Conservation (phyloP, 2,329 filamentous ascomycete species). For the Didymella keratinophila region DNA sequence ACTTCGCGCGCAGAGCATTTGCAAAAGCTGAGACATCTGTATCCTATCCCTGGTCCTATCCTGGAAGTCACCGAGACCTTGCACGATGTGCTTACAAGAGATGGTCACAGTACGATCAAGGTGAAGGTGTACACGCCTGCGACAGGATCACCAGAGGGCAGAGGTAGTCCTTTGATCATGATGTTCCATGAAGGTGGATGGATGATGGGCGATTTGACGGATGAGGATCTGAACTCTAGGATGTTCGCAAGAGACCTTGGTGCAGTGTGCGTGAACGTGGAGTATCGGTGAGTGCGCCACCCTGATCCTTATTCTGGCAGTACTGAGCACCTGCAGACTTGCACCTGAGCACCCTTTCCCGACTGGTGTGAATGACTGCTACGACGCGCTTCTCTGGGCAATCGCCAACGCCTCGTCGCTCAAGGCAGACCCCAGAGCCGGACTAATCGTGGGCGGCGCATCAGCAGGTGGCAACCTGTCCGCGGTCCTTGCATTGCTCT, state of each 20-base stretch:
- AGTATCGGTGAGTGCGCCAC: conserved; percentile 54
- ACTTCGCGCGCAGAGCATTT: no score
- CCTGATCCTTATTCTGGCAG: neutral
- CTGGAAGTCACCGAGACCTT: no score
- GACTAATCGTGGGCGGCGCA: conserved; percentile 61
- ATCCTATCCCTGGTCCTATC: no score
- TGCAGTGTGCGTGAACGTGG: conserved; percentile 58
- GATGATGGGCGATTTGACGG: conserved; percentile 13
- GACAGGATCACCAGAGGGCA: no score
- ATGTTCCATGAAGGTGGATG: no score
- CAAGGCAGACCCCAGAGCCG: conserved; percentile 53
- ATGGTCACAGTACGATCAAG: no score
- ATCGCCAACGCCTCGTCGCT: conserved; percentile 40
- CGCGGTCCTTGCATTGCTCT: conserved; percentile 56
- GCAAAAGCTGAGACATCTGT: no score
- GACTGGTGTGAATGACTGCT: conserved; percentile 57
- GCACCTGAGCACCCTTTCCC: conserved; percentile 63
- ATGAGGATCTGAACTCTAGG: conserved; percentile 54
- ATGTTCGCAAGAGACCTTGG: conserved; percentile 49
- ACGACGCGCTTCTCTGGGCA: conserved; percentile 57
- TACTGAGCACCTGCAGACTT: conserved; percentile 40
- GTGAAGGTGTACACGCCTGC: no score
- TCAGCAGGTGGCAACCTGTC: conserved; percentile 63
- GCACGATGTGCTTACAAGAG: no score
- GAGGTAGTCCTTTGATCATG: no score